Base-by-base conservation (phyloP, 768 basidiomycete species). In the Pilatotrama ljubarskyi region DNA sequence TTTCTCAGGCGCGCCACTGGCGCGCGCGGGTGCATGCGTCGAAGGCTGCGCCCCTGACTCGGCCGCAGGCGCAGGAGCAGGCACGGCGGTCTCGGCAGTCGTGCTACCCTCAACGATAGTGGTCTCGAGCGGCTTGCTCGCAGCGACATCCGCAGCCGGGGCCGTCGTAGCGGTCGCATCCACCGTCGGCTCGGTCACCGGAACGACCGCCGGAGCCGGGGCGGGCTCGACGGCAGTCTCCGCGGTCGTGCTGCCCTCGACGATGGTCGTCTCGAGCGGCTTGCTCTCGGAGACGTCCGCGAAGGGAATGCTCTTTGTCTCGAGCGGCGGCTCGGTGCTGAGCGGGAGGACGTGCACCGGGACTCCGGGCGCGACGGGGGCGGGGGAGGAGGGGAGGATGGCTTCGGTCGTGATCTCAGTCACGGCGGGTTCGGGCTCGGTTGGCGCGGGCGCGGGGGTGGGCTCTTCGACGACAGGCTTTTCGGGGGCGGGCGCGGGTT, bases 271-370 rank as follows among this genome's bases (percentile, higher is more conserved):
- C 51, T 63, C 64, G n/a, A 63, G 64, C 24, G 55, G 49, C 55
- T 60, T 64, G 18, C 58, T 47, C 58, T 59, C 58, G 8, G 58
- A 56, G 13, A 59, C 63, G 46, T 63, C 52, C 17, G 58, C 55
- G 13, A 40, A 58, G 3, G 61, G 41, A n/a, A 38, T 20, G 14
- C 41, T 18, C 2, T 22, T 46, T 2, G 55, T 7, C 1, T 50
- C 51, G 7, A 35, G n/a, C 6, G 57, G 58, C 9, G 59, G 25
- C 36, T 62, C 61, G 1, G 58, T 47, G 49, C 52, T 50, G 5
- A 67, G 55, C 15, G 66, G 64, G 9, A 69, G 61, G 14, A 68
- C 26, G 17, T 65, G 47, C 5, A 70, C 65, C 0, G 66, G 66
- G 1, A 70, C 66, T 5, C 47, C 53, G 2, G 68, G 63, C 17